Conservation (phyloP, 129 eudicot genomes). For the Heracleum sosnowskyi region DNA sequence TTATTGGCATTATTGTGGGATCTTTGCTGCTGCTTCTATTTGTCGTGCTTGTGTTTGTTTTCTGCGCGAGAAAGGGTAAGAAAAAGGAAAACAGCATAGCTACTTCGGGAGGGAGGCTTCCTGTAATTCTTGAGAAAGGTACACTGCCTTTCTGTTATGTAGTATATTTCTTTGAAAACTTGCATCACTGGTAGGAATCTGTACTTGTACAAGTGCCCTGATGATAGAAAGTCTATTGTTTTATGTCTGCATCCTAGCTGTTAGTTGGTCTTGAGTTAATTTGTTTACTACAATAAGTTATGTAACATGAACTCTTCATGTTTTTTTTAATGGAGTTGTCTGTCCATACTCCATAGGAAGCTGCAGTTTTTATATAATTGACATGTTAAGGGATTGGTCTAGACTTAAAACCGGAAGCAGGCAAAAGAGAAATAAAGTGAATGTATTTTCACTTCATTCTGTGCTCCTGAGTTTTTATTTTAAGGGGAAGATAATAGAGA, state of each 20-base stretch:
- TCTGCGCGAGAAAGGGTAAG: slow-evolving; percentile 49
- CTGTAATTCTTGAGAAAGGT: slow-evolving; percentile 60
- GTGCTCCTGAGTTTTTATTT: neutral
- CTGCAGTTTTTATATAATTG: neutral
- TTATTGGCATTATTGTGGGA: slow-evolving; percentile 68
- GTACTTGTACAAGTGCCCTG: neutral
- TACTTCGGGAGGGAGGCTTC: slow-evolving; percentile 49
- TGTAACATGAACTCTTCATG: neutral
- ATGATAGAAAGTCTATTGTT: neutral
- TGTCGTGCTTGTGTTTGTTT: slow-evolving; percentile 43
- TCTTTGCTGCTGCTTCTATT: slow-evolving; percentile 42
- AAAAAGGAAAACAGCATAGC: slow-evolving; percentile 36
- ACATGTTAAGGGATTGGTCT: neutral
- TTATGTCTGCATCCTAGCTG: neutral
- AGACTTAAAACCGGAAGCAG: too few species aligned
- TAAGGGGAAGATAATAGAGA: neutral
- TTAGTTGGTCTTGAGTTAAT: neutral
- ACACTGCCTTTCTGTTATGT: neutral
- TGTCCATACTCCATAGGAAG: neutral
- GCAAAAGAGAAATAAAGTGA: neutral
- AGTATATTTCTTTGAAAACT: neutral
- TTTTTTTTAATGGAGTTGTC: neutral
- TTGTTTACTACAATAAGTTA: neutral
- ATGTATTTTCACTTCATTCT: neutral
- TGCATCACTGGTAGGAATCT: neutral